These are phyloP conservation scores for Lentinula sp. DNA, from an alignment of 768 basidiomycete species.

Conservation along the genomic window DNA sequence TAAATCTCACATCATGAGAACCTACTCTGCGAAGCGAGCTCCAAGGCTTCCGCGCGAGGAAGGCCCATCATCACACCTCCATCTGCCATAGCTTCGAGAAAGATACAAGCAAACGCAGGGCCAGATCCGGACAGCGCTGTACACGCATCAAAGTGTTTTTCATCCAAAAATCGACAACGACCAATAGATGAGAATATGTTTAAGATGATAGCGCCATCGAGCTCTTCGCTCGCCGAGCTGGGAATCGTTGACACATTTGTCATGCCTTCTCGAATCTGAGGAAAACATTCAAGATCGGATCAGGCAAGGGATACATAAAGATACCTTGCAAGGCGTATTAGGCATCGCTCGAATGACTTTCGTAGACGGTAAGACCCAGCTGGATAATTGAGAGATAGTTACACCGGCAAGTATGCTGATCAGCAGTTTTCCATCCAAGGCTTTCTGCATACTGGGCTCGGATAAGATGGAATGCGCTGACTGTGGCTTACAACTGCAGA, in stretches of 20 bases:
- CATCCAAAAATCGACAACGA: constrained; percentile 87
- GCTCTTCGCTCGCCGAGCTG: constrained; percentile 40
- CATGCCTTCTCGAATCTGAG: constrained; percentile 98
- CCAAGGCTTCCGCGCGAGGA: constrained; percentile 87
- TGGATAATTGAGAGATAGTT: constrained; percentile 73
- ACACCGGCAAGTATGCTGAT: constrained; percentile 98
- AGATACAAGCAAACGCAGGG: constrained; percentile 94
- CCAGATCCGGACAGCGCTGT: constrained; percentile 95
- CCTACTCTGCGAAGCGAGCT: constrained; percentile 93
- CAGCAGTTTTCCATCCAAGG: constrained; percentile 83
- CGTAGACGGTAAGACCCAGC: constrained; percentile 71
- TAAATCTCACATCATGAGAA: constrained; percentile 3
- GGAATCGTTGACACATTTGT: constrained; percentile 82
- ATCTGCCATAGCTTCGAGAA: constrained; percentile 98
- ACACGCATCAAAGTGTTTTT: constrained; percentile 98
- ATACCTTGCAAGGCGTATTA: constrained; percentile 92
- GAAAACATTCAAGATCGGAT: not conserved
- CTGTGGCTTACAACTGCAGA: constrained; percentile 86
- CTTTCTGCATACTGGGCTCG: constrained; percentile 73
- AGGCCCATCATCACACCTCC: constrained; percentile 99
- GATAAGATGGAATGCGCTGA: constrained; percentile 68
- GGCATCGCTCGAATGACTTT: constrained; percentile 96
- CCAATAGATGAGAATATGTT: constrained; percentile 98
- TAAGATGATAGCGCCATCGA: constrained; percentile 67
- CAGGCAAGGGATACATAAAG: not conserved